phyloP scores from a whole-genome alignment of 306 rosid genomes.

The Cajanus cajan region DNA sequence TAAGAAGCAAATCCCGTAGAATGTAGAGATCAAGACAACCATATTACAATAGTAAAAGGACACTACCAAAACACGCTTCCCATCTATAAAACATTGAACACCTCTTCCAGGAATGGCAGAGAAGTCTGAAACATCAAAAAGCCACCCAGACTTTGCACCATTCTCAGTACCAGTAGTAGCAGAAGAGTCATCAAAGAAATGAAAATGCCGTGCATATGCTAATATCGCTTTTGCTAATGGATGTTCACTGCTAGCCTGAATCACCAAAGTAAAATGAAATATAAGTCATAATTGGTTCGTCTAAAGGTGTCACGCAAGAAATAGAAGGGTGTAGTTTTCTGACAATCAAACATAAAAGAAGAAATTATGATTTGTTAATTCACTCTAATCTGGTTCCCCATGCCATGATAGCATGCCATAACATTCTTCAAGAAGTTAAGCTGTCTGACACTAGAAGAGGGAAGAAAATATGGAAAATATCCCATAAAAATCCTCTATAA shows the following conservation, averaged over 20 bases:
- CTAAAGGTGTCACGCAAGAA: background rate
- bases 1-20: conserved; percentile 8
- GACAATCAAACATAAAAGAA: conserved; percentile 5
- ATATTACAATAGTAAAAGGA: conserved; percentile 21
- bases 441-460: background rate
- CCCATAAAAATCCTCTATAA: background rate
- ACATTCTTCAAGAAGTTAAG: conserved; percentile 18
- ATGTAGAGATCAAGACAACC: conserved; percentile 7
- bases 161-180: conserved; percentile 42
- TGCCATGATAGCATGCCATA: conserved; percentile 1
- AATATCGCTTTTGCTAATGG: conserved; percentile 90
- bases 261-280: conserved; percentile 25
- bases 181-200: conserved; percentile 78
- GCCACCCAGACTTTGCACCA: conserved; percentile 65
- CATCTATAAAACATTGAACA: conserved; percentile 64
- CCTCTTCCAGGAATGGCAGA: conserved; percentile 89
- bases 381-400: background rate
- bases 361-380: background rate
- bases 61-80: conserved; percentile 66
- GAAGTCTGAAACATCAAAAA: conserved; percentile 74
- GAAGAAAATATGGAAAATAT: conserved; percentile 14
- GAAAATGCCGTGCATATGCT: conserved; percentile 86
- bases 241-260: conserved; percentile 97
- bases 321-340: conserved; percentile 9
- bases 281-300: background rate